Evolutionary conservation across 2,329 filamentous ascomycete species (phyloP).

Genomic region (Oidium heveae): DNA sequence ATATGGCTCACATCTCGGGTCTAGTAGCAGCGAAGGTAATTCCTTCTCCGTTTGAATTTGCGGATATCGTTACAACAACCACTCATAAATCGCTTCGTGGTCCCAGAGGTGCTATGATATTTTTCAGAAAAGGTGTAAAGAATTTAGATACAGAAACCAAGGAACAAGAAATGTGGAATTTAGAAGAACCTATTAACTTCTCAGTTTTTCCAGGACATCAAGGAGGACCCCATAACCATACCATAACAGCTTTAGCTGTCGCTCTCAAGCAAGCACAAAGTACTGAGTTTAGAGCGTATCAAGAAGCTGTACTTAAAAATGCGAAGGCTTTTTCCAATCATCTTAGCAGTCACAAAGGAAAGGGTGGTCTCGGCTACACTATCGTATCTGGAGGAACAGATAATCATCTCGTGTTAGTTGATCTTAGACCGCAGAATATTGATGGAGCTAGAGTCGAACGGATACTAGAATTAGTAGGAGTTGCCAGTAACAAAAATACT

Average conservation of each 20-base stretch:
- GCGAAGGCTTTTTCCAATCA: constrained; percentile 59
- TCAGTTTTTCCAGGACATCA: constrained; percentile 98
- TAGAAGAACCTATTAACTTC: constrained; percentile 93
- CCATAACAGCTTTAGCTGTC: constrained; percentile 87
- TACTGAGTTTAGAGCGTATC: constrained; percentile 82
- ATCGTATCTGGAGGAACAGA: constrained; percentile 90
- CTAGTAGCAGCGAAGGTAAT: constrained; percentile 84
- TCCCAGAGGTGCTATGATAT: constrained; percentile 97
- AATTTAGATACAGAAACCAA: constrained; percentile 75
- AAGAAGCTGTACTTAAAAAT: constrained; percentile 76
- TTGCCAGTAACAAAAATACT: constrained; percentile 98
- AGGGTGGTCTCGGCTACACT: constrained; percentile 48
- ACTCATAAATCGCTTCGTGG: constrained; percentile 98
- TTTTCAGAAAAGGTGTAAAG: constrained; percentile 93
- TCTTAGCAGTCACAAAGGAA: constrained; percentile 1
- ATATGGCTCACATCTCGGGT: constrained; percentile 98
- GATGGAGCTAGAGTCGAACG: constrained; percentile 91
- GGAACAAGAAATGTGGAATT: constrained; percentile 73
- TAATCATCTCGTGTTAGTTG: constrained; percentile 89
- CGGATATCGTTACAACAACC: constrained; percentile 92
- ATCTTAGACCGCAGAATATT: constrained; percentile 65
- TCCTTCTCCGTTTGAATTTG: constrained; percentile 73
- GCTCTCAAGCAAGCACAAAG: constrained; percentile 82
- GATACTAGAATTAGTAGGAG: constrained; percentile 92
- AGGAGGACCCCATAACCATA: constrained; percentile 97